Conservation (phyloP, 306 rosid genomes). For the Aeschynomene evenia region DNA sequence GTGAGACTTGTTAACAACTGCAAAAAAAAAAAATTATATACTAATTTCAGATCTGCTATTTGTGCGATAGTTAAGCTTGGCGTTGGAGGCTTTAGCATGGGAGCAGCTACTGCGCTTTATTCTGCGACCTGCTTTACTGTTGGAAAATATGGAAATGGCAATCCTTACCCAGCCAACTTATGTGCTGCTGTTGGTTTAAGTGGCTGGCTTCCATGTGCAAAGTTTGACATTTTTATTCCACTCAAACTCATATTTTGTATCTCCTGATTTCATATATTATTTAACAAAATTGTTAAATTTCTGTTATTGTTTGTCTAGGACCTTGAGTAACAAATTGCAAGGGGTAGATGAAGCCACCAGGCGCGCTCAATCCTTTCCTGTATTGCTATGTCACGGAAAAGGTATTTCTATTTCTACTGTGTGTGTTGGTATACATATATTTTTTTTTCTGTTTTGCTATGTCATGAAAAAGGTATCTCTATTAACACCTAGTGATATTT, state of each 20-base stretch:
- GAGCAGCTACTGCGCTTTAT: constrained; percentile 93
- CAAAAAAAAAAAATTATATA: neutral
- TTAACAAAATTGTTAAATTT: constrained; percentile 21
- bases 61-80: constrained; percentile 80
- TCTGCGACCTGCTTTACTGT: constrained; percentile 68
- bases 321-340: constrained; percentile 60
- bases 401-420: constrained; percentile 39
- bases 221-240: constrained; percentile 45
- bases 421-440: too few species aligned
- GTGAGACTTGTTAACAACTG: neutral
- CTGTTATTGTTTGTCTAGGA: constrained; percentile 50
- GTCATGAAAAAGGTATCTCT: constrained; percentile 88
- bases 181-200: constrained; percentile 88
- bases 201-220: constrained; percentile 99
- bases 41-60: constrained; percentile 11
- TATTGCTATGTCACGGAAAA: constrained; percentile 93
- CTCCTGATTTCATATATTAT: neutral
- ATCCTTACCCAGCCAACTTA: constrained; percentile 70
- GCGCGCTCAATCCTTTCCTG: constrained; percentile 73
- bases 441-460: constrained; percentile 80
- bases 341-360: constrained; percentile 60
- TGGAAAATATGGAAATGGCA: constrained; percentile 71
- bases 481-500: neutral
- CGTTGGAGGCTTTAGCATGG: constrained; percentile 99
- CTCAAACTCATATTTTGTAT: constrained; percentile 24